phyloP scores from a whole-genome alignment of 2,329 filamentous ascomycete species.

The Gyromitra esculenta region DNA sequence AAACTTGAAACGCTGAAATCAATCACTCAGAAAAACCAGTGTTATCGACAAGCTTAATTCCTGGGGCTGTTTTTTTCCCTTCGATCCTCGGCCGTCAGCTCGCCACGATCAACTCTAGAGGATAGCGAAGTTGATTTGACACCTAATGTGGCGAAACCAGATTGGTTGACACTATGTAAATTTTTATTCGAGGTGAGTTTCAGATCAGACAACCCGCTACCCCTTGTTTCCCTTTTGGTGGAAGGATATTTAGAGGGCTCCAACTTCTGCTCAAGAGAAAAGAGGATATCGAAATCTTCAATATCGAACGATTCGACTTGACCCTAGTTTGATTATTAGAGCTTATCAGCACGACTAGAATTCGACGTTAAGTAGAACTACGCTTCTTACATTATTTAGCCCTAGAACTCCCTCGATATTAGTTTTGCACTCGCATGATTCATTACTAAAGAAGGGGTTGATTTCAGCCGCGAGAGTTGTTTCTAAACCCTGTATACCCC shows the following conservation, averaged over 20 bases:
- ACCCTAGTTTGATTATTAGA: not conserved
- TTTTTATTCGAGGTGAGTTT: not conserved
- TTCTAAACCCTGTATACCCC: not conserved
- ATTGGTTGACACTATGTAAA: not conserved
- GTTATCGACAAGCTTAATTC: not conserved
- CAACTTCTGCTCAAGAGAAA: not conserved
- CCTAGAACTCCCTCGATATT: not conserved
- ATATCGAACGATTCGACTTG: conserved; percentile 23
- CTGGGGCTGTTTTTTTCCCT: not conserved
- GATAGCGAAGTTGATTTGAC: conserved; percentile 1
- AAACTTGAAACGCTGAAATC: not conserved
- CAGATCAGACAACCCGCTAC: not conserved
- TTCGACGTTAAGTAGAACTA: not conserved
- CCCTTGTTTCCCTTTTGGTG: too few species aligned
- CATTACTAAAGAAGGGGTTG: not conserved
- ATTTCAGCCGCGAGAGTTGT: not conserved
- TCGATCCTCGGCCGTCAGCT: not conserved
- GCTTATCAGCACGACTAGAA: not conserved
- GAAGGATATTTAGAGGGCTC: not conserved
- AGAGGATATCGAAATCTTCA: conserved; percentile 19
- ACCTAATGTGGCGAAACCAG: conserved; percentile 6
- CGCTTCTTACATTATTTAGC: conserved; percentile 11
- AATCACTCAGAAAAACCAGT: not conserved
- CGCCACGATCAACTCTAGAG: not conserved
- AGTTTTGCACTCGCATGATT: not conserved